phyloP scores from a whole-genome alignment of 192 early-diverging fungal species.

The Ambispora gerdemannii region DNA sequence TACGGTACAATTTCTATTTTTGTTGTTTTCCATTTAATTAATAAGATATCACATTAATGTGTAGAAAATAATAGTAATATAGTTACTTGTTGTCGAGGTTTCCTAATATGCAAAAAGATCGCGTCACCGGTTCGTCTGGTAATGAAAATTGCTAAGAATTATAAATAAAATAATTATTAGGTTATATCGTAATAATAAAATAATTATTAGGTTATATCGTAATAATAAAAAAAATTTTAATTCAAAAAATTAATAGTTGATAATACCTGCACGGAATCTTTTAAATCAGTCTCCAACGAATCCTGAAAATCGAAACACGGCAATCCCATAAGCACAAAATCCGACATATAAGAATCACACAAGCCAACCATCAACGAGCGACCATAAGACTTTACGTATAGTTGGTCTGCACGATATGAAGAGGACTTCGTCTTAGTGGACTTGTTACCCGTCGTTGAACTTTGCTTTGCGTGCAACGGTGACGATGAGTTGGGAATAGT shows the following conservation, averaged over 20 bases:
- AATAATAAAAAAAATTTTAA: too few species aligned
- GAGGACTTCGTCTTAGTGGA: constrained; percentile 33
- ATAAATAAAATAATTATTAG: constrained; percentile 24
- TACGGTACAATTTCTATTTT: constrained; percentile 14
- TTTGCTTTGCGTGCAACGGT: background rate
- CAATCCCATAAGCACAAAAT: constrained; percentile 58
- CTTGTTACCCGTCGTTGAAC: background rate
- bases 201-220: constrained; percentile 44
- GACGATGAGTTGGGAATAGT: background rate
- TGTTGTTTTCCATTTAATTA: background rate
- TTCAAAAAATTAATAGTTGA: constrained; percentile 25
- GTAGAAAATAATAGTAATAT: background rate
- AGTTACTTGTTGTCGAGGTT: constrained; percentile 28
- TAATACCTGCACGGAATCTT: constrained; percentile 40
- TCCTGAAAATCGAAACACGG: constrained; percentile 44
- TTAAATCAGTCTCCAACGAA: constrained; percentile 44
- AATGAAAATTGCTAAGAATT: constrained; percentile 22
- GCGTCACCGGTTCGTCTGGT: constrained; percentile 11
- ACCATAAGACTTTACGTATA: constrained; percentile 57
- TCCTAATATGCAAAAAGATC: constrained; percentile 6
- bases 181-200: constrained; percentile 36
- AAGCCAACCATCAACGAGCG: constrained; percentile 56
- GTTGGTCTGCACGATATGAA: constrained; percentile 37
- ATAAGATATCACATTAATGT: background rate
- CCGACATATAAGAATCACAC: constrained; percentile 50